Conservation (phyloP, 192 early-diverging fungal genomes). For the Linnemannia elongata region DNA sequence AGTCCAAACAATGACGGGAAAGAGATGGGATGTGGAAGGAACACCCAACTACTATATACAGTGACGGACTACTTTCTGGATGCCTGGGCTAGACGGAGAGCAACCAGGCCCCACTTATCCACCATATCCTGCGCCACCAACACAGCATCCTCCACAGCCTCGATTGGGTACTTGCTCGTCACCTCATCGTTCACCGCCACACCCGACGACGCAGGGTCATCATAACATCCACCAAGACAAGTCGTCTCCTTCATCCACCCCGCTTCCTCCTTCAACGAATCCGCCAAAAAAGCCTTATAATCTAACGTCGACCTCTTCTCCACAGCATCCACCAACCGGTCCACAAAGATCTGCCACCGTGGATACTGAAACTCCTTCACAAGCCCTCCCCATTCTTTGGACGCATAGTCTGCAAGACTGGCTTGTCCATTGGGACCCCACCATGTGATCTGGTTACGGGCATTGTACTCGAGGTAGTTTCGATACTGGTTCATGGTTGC, state of each 20-base stretch:
- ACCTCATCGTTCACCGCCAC: not conserved
- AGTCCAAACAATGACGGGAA: too few species aligned
- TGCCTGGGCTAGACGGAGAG: slow-evolving; percentile 15
- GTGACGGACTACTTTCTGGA: not conserved
- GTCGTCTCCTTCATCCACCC: slow-evolving; percentile 23
- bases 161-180: slow-evolving; percentile 18
- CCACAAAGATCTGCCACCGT: slow-evolving; percentile 44
- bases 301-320: slow-evolving; percentile 6
- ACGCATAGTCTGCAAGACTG: slow-evolving; percentile 31
- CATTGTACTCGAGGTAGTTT: slow-evolving; percentile 41
- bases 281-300: slow-evolving; percentile 24
- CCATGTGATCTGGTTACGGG: slow-evolving; percentile 51
- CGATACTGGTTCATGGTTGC: slow-evolving; percentile 6
- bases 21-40: too few species aligned
- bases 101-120: slow-evolving; percentile 29
- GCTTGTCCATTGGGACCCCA: slow-evolving; percentile 43
- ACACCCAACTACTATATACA: too few species aligned
- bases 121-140: slow-evolving; percentile 35
- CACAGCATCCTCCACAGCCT: slow-evolving; percentile 27
- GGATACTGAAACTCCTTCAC: slow-evolving; percentile 36
- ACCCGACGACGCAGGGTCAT: not conserved
- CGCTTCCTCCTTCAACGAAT: slow-evolving; percentile 15
- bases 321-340: slow-evolving; percentile 17
- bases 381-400: slow-evolving; percentile 42
- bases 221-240: slow-evolving; percentile 13